Percentiles rank a stretch among this genome's conserved stretches.
phyloP scores from a whole-genome alignment of 2,329 filamentous ascomycete species.

The Dothistroma pini region DNA sequence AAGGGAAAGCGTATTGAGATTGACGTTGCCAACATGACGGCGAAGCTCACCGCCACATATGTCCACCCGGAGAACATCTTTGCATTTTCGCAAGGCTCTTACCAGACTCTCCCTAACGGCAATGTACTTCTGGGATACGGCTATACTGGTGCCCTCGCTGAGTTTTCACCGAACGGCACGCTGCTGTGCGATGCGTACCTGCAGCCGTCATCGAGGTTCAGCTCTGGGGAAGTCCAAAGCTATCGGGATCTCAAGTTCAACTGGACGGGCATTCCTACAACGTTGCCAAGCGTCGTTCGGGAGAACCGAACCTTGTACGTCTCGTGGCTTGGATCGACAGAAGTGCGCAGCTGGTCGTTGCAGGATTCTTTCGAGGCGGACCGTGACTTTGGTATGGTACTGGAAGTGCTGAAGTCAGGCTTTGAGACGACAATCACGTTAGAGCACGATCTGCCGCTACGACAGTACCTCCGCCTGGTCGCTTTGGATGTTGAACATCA shows the following conservation, averaged over 20 bases:
- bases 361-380: constrained; percentile 30
- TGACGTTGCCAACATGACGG: constrained; percentile 27
- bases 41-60: constrained; percentile 26
- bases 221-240: constrained; percentile 36
- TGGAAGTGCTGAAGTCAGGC: constrained; percentile 12
- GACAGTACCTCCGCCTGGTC: constrained; percentile 21
- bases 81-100: constrained; percentile 49
- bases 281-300: constrained; percentile 26
- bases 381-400: constrained; percentile 7
- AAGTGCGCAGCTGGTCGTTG: constrained; percentile 45
- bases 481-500: constrained; percentile 20
- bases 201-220: constrained; percentile 44
- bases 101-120: constrained; percentile 51
- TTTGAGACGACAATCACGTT: constrained; percentile 24
- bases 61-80: constrained; percentile 35
- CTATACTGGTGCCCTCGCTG: constrained; percentile 36
- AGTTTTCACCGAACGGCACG: constrained; percentile 43
- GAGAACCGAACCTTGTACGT: constrained; percentile 42
- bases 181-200: constrained; percentile 53
- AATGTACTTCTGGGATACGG: constrained; percentile 58
- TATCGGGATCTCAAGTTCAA: constrained; percentile 52
- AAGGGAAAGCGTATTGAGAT: constrained; percentile 21
- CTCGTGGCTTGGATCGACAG: constrained; percentile 48
- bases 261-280: constrained; percentile 41
- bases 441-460: constrained; percentile 3